Evolutionary conservation across 768 basidiomycete genomes (phyloP).

Genomic region (Kwoniella botswanensis): DNA sequence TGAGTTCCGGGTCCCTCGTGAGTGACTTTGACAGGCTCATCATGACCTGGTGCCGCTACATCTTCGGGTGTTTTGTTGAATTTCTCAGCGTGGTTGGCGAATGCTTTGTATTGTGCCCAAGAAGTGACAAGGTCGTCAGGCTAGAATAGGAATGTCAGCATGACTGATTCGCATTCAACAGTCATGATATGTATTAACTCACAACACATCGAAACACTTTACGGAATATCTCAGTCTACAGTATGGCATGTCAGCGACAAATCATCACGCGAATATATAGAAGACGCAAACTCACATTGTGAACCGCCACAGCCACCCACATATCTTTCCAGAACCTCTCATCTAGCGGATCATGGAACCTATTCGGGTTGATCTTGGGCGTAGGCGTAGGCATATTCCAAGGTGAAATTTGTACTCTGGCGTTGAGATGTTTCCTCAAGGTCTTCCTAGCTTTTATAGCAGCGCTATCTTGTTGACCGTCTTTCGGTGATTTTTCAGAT

Average conservation of each 20-base stretch:
- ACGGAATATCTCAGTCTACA: slow-evolving; percentile 89
- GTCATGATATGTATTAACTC: slow-evolving; percentile 15
- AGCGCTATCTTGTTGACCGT: slow-evolving; percentile 65
- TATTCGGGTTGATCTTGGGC: slow-evolving; percentile 75
- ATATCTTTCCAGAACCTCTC: slow-evolving; percentile 87
- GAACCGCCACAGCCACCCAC: slow-evolving; percentile 83
- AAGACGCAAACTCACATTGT: slow-evolving; percentile 70
- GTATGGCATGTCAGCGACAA: slow-evolving; percentile 11
- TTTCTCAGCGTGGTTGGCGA: slow-evolving; percentile 62
- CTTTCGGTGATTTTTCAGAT: slow-evolving; percentile 35
- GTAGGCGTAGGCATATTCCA: slow-evolving; percentile 71
- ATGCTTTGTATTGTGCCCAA: slow-evolving; percentile 95
- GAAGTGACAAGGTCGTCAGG: slow-evolving; percentile 92
- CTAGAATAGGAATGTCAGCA: slow-evolving; percentile 23
- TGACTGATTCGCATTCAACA: neutral
- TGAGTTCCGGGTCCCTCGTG: slow-evolving; percentile 57
- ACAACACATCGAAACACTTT: slow-evolving; percentile 87
- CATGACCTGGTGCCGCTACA: slow-evolving; percentile 44
- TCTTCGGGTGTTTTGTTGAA: slow-evolving; percentile 57
- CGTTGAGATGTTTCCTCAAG: slow-evolving; percentile 65
- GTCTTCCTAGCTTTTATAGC: slow-evolving; percentile 64
- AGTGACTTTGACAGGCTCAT: slow-evolving; percentile 53
- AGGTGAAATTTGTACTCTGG: slow-evolving; percentile 64
- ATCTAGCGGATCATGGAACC: slow-evolving; percentile 85
- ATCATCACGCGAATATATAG: neutral